phyloP scores from a whole-genome alignment of 805 yeast species.

The Ogataea sp. region DNA sequence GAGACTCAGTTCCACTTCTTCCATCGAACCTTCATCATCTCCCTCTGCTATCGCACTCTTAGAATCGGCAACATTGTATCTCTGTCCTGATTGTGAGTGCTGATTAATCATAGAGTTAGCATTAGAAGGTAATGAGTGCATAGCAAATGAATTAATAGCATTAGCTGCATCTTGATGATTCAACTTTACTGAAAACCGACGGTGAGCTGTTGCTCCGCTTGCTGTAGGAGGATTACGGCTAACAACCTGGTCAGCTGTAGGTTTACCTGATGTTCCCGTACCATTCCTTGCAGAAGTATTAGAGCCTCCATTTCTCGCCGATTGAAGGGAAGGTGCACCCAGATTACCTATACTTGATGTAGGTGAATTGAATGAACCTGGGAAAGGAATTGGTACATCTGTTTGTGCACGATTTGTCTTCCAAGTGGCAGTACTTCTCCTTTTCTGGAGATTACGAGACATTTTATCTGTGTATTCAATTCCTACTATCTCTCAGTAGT shows the following conservation, averaged over 20 bases:
- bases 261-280: too few relatives aligned
- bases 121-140: conserved; percentile 22
- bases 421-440: conserved; percentile 19
- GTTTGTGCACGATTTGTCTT: conserved; percentile 9
- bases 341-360: not conserved
- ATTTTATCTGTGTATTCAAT: too few relatives aligned
- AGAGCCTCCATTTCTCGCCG: too few relatives aligned
- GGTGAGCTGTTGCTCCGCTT: too few relatives aligned
- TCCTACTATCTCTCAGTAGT: too few relatives aligned
- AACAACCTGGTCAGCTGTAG: too few relatives aligned
- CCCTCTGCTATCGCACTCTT: too few relatives aligned
- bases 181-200: conserved; percentile 35
- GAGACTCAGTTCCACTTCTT: conserved; percentile 3
- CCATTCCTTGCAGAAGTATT: too few relatives aligned
- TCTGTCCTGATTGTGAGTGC: not conserved
- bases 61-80: conserved; percentile 5
- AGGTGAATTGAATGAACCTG: conserved; percentile 1
- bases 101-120: conserved; percentile 6
- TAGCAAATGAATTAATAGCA: conserved; percentile 4
- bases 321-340: not conserved
- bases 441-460: too few relatives aligned
- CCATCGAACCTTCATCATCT: too few relatives aligned
- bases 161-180: conserved; percentile 7
- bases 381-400: conserved; percentile 1
- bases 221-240: not conserved